These are phyloP conservation scores for Margaritispora aquatica DNA, from an alignment of 495 filamentous ascomycete species.

Conservation along the genomic window DNA sequence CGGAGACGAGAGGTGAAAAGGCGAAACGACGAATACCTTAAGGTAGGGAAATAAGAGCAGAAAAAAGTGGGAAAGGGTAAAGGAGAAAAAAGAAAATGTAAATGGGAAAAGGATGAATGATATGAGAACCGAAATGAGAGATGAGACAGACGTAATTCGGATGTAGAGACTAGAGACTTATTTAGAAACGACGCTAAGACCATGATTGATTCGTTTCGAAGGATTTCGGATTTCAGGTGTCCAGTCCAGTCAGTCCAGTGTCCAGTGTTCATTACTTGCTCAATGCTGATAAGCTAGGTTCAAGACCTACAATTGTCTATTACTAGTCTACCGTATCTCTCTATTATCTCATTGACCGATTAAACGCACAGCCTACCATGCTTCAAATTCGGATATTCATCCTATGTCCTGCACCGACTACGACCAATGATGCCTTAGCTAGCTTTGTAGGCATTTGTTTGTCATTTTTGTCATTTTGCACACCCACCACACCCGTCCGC, in stretches of 20 bases:
- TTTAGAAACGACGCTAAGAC: conserved; percentile 17
- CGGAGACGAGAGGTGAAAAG: neutral
- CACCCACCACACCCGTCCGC: no score
- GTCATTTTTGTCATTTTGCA: conserved; percentile 20
- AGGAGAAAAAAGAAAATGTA: neutral
- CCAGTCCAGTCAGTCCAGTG: neutral
- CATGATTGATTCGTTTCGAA: conserved; percentile 13
- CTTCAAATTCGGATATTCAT: conserved; percentile 12
- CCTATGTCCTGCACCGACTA: no score
- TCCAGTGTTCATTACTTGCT: no score
- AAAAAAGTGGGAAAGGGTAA: neutral
- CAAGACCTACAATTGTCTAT: no score
- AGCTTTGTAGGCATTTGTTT: conserved; percentile 1
- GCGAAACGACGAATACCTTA: no score
- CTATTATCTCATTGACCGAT: no score
- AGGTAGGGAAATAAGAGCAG: no score
- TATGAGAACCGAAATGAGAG: neutral
- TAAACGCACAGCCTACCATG: conserved; percentile 14
- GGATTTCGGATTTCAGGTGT: conserved; percentile 1
- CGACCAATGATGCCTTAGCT: no score
- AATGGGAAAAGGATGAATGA: neutral
- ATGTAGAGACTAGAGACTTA: conserved; percentile 1
- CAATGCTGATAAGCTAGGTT: conserved; percentile 18
- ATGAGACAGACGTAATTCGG: neutral
- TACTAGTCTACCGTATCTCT: no score